Conservation (phyloP, 176 grass and related monocot genomes). For the Elaeis guineensis region DNA sequence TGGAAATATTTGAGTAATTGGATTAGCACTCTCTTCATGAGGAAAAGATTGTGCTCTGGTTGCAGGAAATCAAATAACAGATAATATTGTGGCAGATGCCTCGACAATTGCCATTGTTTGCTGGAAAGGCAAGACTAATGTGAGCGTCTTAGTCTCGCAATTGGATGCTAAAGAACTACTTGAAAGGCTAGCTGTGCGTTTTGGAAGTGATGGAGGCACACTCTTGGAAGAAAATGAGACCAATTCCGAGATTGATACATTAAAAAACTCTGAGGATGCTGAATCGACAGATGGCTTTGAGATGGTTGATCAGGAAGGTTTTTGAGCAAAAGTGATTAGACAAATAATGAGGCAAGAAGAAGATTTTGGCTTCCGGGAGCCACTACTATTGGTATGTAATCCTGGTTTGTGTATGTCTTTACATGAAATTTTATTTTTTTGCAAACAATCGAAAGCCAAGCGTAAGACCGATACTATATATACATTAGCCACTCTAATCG, state of each 20-base stretch:
- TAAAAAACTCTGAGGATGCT: constrained; percentile 3
- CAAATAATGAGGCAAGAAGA: too few species aligned
- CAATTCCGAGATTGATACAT: constrained; percentile 11
- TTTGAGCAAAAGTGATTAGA: constrained; percentile 10
- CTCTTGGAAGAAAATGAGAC: constrained; percentile 7
- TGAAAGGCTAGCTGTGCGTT: constrained; percentile 60
- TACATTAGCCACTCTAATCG: too few species aligned
- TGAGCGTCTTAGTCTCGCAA: constrained; percentile 81
- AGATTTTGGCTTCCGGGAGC: too few species aligned
- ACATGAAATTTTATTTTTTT: too few species aligned
- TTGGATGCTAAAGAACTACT: constrained; percentile 75
- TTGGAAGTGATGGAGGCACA: constrained; percentile 20
- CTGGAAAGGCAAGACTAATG: constrained; percentile 97
- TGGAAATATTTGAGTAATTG: too few species aligned
- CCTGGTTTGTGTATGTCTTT: too few species aligned
- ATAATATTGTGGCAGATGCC: constrained; percentile 43
- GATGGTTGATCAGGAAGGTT: constrained; percentile 11
- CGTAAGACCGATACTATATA: too few species aligned
- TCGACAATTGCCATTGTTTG: constrained; percentile 67
- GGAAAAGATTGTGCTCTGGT: not conserved
- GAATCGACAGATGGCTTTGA: constrained; percentile 2
- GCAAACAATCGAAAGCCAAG: too few species aligned
- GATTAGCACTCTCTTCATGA: too few species aligned
- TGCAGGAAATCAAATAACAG: constrained; percentile 34
- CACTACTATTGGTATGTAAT: too few species aligned